Base-by-base conservation (phyloP, 768 basidiomycete genomes). In the Boletus subcaerulescens region DNA sequence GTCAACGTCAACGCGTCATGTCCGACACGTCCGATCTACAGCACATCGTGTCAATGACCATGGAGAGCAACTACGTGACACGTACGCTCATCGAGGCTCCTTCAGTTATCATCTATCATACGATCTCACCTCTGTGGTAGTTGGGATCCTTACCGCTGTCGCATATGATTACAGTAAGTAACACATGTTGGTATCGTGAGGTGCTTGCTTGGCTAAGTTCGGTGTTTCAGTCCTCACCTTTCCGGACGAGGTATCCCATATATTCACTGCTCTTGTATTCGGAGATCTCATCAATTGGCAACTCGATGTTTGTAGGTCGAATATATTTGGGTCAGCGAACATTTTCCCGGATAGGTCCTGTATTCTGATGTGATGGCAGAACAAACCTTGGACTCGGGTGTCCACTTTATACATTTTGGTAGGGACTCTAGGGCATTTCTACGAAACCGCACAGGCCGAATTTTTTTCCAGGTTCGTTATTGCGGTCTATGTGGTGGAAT, bases 81-180 rank as follows among this genome's bases (percentile, higher is more conserved):
- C 24, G 46, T 54, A 20, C 12, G 46, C 7, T 7, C 29, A 15
- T 31, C 18, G 38, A 29, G 20, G 9, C 9, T n/a, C 5, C 4
- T 31, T 33, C 52, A 22, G 11, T 9, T 12, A 11, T 41, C 15
- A 15, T 9, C 13, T 36, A 2, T 24, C 24, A 6, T 26, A 3
- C 35, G 24, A 29, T 15, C 17, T 45, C 26, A 45, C 26, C 26
- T 45, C 9, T 17, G 24, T 31, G 8, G n/a, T 20, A 53, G 52
- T 48, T 18, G 18, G 42, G 12, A 43, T 48, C 15, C 10, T 48
- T 31, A 48, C 46, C 31, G 12, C 46, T 12, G 29, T 54, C 26
- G 46, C 41, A 43, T 48, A 53, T 42, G 53, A 54, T 36, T 36
- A 54, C 33, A 42, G 45, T 48, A 24, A 33, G 52, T 22, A 12